A percentile compares a stretch with the other conserved stretches of the same genome.
Evolutionary conservation across 2,329 filamentous ascomycete species (phyloP).

Genomic region (Chaetoscypha palmicola): DNA sequence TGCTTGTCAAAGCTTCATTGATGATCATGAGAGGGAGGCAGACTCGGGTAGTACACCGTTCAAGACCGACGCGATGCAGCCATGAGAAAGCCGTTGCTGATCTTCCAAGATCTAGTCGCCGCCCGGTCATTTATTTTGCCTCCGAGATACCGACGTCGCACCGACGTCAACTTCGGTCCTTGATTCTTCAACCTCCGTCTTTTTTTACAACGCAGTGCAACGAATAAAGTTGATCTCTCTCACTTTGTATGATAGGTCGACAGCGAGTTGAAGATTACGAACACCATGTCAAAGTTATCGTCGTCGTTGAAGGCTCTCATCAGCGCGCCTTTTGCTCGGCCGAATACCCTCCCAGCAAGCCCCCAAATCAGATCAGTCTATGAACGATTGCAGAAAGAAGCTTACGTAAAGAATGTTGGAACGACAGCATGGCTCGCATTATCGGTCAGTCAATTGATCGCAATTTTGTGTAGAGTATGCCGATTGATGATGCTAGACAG

Average conservation of each 20-base stretch:
- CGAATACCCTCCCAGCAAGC: conserved; percentile 59
- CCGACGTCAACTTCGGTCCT: no score
- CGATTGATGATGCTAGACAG: conserved; percentile 45
- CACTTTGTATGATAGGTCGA: no score
- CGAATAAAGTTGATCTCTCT: no score
- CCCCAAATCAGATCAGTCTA: conserved; percentile 57
- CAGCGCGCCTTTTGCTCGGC: conserved; percentile 59
- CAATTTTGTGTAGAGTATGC: not conserved
- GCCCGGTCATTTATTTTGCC: not conserved
- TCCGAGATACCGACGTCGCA: not conserved
- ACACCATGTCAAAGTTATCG: conserved; percentile 66
- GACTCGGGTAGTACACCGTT: no score
- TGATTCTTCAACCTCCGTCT: no score
- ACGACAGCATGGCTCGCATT: conserved; percentile 59
- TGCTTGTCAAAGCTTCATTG: not conserved
- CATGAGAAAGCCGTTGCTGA: no score
- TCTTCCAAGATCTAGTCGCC: no score
- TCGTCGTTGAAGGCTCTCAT: conserved; percentile 65
- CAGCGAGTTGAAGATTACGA: no score
- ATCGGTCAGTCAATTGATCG: conserved; percentile 46
- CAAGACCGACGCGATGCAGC: no score
- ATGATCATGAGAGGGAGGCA: not conserved
- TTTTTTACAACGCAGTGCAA: no score
- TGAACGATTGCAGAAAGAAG: conserved; percentile 55
- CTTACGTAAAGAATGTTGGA: conserved; percentile 54